Evolutionary conservation across 371 early-diverging fungal genomes (phyloP), one percentile per base, ranked within the genome.

Genomic region (Coemansia sp.): DNA sequence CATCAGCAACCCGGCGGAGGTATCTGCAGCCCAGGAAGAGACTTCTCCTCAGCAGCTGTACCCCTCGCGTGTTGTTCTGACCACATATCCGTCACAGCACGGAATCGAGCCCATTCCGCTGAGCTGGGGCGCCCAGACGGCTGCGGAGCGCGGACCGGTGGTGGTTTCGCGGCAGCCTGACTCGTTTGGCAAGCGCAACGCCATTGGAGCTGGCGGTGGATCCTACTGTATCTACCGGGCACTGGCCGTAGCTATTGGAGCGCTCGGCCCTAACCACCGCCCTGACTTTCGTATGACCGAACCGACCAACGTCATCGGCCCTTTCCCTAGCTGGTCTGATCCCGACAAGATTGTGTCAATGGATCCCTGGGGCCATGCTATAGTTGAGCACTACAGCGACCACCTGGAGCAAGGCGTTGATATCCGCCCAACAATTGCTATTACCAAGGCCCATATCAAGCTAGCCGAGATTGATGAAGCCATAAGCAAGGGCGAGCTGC

Each of bases 191-290:
- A 80, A 89, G 46, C 71, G 73, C 64, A 96, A 96, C 78, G 94
- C 96, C 24, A 92, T 95, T 61, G 96, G 97, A 41, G 95, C 97
- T 1, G 92, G 94, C 81, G 95, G 95, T 67, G 97, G 97, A 5
- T 89, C 95, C 4, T 96, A 96, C 78, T 92, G 91, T 67, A 87
- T 96, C 46, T 96, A 96, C 83, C 92, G 93, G 61, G 96, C 94
- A 5, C 78, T 96, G 46, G 95, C 96, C 6, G 89, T 95, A 6
- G 96, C 95, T 23, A 93, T 94, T 71, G 92, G 94, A n/a, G 94
- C 92, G 24, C 82, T 96, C 26, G 85, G 90, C 5, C 87, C 87
- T 12, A 67, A 80, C 70, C 94, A 97, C 79, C 87, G 86, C 11
- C 97, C 97, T 57, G 91, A 97, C 82, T 92, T 94, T 71, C 83